phyloP scores from a whole-genome alignment of 257 asterid species.

The Nicotiana sylvestris region DNA sequence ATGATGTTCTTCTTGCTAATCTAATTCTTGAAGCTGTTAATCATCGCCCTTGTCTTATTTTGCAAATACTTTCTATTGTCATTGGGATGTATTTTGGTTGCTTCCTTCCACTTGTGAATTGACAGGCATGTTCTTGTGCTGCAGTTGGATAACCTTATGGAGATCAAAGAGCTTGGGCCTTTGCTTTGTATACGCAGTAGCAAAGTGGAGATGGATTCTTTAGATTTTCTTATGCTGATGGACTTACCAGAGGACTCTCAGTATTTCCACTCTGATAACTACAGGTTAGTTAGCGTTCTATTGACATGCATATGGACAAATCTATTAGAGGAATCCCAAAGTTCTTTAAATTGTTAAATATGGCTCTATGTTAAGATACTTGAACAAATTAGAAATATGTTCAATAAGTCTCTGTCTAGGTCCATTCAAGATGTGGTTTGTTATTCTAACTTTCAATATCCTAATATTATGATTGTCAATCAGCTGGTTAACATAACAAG shows the following conservation, averaged over 20 bases:
- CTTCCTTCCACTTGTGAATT: background rate
- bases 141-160: conserved; percentile 83
- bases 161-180: conserved; percentile 56
- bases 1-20: background rate
- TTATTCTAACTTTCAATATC: background rate
- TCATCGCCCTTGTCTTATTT: background rate
- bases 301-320: background rate
- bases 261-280: conserved; percentile 55
- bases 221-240: conserved; percentile 59
- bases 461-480: background rate
- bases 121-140: conserved; percentile 1
- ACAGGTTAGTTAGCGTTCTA: conserved; percentile 42
- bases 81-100: background rate
- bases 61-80: background rate
- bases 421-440: background rate
- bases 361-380: background rate
- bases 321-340: background rate
- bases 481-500: background rate
- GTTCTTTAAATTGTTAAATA: background rate
- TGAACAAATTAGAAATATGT: background rate
- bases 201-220: conserved; percentile 40
- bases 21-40: background rate
- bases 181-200: conserved; percentile 50
- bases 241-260: conserved; percentile 79
- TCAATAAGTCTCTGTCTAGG: background rate